Base-by-base conservation (phyloP, 2,329 filamentous ascomycete species). In the Rosellinia necatrix region DNA sequence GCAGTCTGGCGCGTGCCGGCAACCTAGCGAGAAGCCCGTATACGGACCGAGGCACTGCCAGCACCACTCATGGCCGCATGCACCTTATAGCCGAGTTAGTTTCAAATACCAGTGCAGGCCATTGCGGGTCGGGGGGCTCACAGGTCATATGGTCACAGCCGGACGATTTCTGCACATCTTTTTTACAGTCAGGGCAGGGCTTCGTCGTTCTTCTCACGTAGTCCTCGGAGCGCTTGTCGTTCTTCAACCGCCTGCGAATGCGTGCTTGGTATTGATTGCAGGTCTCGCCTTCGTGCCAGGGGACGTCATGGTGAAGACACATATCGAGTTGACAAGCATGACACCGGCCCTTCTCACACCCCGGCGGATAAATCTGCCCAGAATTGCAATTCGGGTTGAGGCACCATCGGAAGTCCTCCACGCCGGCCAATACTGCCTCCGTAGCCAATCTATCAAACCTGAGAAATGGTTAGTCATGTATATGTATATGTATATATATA, bases 91-190 rank as follows among this genome's bases (percentile, higher is more conserved):
- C 17, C 10, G 34, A 35, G 38, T 56, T 30, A 53, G 24, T 25
- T 30, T 22, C 4, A n/a, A n/a, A n/a, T n/a, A n/a, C n/a, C n/a
- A n/a, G n/a, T n/a, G n/a, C n/a, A n/a, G n/a, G n/a, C n/a, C n/a
- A n/a, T n/a, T n/a, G 15, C 24, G 12, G 30, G 22, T 19, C 10
- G 6, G 41, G 17, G 12, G 30, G 69, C 72, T 66, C 62, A 74
- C 75, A 76, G 1, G 72, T 76, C 3, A 77, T 72, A 53, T 76
- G 74, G 53, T 75, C 74, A 51, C 74, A 77, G 4, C 75, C 75
- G 0, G 52, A 59, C 13, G 61, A 71, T 47, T 76, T 76, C 51
- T 72, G 53, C 0, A 76, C 67, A 32, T 65, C 65, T 54, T 64
- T 70, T 13, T 70, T 65, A 57, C 75, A 76, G 15, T 61, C 57